phyloP scores from a whole-genome alignment of 345 rosid species.

The Syzygium aromaticum region DNA sequence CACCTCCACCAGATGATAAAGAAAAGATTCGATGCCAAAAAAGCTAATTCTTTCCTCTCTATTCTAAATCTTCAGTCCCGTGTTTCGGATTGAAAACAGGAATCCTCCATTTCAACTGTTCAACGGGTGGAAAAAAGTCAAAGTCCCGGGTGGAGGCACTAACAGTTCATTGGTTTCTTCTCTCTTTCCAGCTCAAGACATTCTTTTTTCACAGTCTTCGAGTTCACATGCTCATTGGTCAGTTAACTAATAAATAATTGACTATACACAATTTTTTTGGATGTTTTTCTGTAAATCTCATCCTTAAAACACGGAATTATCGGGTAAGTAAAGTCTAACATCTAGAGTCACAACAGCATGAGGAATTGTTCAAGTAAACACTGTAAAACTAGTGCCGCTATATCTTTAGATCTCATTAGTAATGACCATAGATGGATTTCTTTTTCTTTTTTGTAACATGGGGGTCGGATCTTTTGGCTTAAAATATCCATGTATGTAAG shows the following conservation, averaged over 20 bases:
- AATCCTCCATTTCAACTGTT: not conserved
- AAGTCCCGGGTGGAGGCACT: not conserved
- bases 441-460: not conserved
- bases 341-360: not conserved
- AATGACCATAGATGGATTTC: not conserved
- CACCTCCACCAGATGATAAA: not conserved
- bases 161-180: not conserved
- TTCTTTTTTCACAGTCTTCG: not conserved
- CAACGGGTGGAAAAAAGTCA: too few relatives aligned
- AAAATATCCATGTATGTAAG: not conserved
- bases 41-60: not conserved
- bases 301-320: not conserved
- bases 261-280: not conserved
- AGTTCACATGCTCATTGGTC: not conserved
- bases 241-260: not conserved
- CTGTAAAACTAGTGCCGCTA: not conserved
- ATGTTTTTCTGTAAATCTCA: not conserved
- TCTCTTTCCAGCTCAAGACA: not conserved
- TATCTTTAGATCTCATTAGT: not conserved
- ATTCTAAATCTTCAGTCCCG: not conserved
- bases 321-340: not conserved
- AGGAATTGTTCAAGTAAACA: not conserved
- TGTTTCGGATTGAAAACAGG: not conserved
- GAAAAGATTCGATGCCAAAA: not conserved
- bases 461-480: not conserved